Base-by-base conservation (phyloP, 2,329 filamentous ascomycete genomes). In the Leptographium lundbergii region DNA sequence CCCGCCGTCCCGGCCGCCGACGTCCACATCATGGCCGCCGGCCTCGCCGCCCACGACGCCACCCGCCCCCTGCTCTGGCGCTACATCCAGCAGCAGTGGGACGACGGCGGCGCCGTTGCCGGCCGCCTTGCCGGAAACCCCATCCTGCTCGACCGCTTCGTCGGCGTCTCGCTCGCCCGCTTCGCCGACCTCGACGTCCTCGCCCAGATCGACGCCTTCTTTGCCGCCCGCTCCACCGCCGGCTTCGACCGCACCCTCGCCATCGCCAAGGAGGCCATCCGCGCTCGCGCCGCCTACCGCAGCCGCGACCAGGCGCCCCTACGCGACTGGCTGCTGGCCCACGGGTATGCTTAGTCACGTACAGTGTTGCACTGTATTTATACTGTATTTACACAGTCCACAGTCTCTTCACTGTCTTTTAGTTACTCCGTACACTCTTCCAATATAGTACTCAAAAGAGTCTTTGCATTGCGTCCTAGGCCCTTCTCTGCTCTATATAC, bases 111-210 rank as follows among this genome's bases (percentile, higher is more conserved):
- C n/a, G 34, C 48, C 42, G 81, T 95, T 52, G 80, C 85, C 57
- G 75, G 82, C 61, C 87, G 87, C 71, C 78, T 97, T 58, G 84
- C 66, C 32, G 81, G 69, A 50, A 96, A 96, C 74, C 88, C 90
- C 63, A 87, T 96, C 34, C 83, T 96, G 3, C 77, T 96, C 19
- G 92, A 99, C 73, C 85, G 92, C 54, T 96, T 95, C 73, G 75
- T 99, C 66, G 85, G 88, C 65, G 77, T 88, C 65, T 85, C 85
- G 52, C 75, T 99, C 65, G 83, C 82, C 67, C 88, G 88, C 69
- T 97, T 95, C 70, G 82, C 88, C 3, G 85, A 90, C 66, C 74
- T 77, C 17, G 79, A 81, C 63, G 79, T 83, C 19, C 81, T 89
- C 62, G 78, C 84, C 63, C 90, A 96, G 58, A 94, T 99, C 66